A percentile compares a stretch with the other conserved stretches of the same genome.
These are phyloP conservation scores for Astrephomene gubernaculifera DNA, from an alignment of 139 green algal genomes.

Conservation along the genomic window DNA sequence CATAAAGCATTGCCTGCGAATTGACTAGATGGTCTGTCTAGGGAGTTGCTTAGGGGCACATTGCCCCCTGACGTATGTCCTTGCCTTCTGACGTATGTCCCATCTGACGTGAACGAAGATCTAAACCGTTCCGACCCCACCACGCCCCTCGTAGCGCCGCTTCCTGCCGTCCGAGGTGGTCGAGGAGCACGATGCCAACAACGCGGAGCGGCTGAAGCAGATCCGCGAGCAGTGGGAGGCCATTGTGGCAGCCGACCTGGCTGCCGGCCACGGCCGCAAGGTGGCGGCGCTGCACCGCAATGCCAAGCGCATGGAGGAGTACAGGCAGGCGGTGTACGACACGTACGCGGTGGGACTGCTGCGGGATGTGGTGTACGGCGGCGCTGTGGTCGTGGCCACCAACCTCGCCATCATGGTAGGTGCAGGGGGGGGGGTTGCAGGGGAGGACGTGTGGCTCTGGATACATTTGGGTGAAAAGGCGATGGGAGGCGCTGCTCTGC, in stretches of 20 bases:
- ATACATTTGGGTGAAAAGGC: too few relatives aligned
- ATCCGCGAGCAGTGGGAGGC: constrained; percentile 50
- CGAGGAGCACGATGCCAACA: constrained; percentile 41
- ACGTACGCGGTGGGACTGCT: constrained; percentile 50
- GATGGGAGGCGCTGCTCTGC: too few relatives aligned
- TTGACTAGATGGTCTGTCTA: too few relatives aligned
- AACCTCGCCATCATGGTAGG: constrained; percentile 42
- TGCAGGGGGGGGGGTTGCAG: background rate
- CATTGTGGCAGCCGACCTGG: constrained; percentile 42
- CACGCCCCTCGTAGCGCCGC: constrained; percentile 24
- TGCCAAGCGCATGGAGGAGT: background rate
- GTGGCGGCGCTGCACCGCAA: constrained; percentile 20
- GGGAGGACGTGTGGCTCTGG: too few relatives aligned
- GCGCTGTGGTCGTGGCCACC: constrained; percentile 21
- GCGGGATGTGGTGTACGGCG: constrained; percentile 46
- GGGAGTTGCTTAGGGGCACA: too few relatives aligned
- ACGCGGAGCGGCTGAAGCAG: constrained; percentile 33
- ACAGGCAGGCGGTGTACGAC: constrained; percentile 24
- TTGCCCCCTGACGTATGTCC: too few relatives aligned
- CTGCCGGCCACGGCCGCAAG: constrained; percentile 7
- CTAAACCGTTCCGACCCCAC: too few relatives aligned
- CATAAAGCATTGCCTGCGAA: too few relatives aligned
- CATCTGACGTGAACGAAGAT: too few relatives aligned
- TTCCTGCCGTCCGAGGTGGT: constrained; percentile 55
- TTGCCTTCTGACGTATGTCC: too few relatives aligned